Evolutionary conservation across 768 basidiomycete genomes (phyloP), one percentile per base, ranked within the genome.

Genomic region (Tylopilus rubrobrunneus): DNA sequence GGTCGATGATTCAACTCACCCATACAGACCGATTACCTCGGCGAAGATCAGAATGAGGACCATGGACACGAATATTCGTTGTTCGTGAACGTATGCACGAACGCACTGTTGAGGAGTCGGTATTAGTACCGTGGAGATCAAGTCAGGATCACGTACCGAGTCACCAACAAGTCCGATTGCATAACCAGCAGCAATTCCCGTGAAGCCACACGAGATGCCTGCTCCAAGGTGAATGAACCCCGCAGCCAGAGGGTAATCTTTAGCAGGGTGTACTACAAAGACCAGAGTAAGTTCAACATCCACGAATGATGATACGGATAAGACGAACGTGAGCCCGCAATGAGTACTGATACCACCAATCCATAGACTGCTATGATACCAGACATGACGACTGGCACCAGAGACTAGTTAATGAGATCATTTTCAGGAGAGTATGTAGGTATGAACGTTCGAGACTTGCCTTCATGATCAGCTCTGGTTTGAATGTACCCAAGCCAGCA

Each of bases 281-380:
- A 51, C 56, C 25, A 49, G 45, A 57, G 57, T 61, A 51, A 48
- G 57, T 57, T 58, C 19, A 48, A 41, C 53, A 15, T 33, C n/a
- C 21, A 44, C 6, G 7, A 46, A 8, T n/a, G 40, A 50, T 36
- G 17, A 25, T 29, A 44, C 28, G 21, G 45, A 45, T 36, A 40
- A 49, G 12, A 76, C 81, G 62, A 57, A 84, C 82, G 63, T 55
- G 72, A 73, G 50, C 91, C 91, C 17, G 88, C 80, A 56, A 97
- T 97, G 52, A 98, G 81, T 29, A 98, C 95, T 4, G 92, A 90
- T 14, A 98, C 95, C 9, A 98, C 96, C 40, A 98, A 80, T 8
- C 95, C 95, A 67, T 98, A 98, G 36, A 98, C 95, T 29, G 95
- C 94, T 60, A 97, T 95, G 71, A 97, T 97, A 74, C 95, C 94